Percentiles rank a stretch among this genome's conserved stretches.
phyloP scores from a whole-genome alignment of 805 yeast genomes.

The Hanseniaspora meyeri region DNA sequence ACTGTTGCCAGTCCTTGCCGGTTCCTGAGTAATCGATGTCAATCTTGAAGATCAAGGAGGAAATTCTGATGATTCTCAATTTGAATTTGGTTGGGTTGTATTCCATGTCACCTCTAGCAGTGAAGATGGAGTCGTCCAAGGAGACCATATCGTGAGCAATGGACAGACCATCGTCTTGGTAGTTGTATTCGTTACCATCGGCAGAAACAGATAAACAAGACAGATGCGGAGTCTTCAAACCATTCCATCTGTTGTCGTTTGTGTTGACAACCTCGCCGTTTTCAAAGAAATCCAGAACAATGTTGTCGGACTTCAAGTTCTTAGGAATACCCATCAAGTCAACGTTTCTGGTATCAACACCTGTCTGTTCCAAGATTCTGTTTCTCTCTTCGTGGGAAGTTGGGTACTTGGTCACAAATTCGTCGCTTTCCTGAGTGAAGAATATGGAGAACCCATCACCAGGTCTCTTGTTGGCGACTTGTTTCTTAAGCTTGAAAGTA shows the following conservation, averaged over 20 bases:
- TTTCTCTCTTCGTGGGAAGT: slow-evolving; percentile 12
- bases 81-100: slow-evolving; percentile 10
- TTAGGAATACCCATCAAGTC: slow-evolving; percentile 15
- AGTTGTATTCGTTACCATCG: slow-evolving; percentile 12
- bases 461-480: slow-evolving; percentile 13
- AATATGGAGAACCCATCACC: slow-evolving; percentile 14
- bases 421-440: slow-evolving; percentile 9
- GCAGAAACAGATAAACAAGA: slow-evolving; percentile 10
- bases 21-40: slow-evolving; percentile 14
- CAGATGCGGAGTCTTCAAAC: slow-evolving; percentile 11
- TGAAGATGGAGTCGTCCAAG: background rate
- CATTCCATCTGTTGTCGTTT: slow-evolving; percentile 9
- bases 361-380: slow-evolving; percentile 8
- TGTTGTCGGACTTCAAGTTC: slow-evolving; percentile 12
- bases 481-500: slow-evolving; percentile 2
- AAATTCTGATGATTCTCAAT: slow-evolving; percentile 14
- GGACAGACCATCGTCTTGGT: slow-evolving; percentile 12
- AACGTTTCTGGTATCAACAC: slow-evolving; percentile 13
- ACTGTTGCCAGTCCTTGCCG: slow-evolving; percentile 12
- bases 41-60: slow-evolving; percentile 10
- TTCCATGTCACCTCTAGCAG: slow-evolving; percentile 3
- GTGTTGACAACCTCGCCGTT: slow-evolving; percentile 12
- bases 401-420: slow-evolving; percentile 10
- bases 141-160: slow-evolving; percentile 14
- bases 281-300: slow-evolving; percentile 14